Base-by-base conservation (phyloP, 2,329 filamentous ascomycete genomes). In the Fonsecaea nubica region DNA sequence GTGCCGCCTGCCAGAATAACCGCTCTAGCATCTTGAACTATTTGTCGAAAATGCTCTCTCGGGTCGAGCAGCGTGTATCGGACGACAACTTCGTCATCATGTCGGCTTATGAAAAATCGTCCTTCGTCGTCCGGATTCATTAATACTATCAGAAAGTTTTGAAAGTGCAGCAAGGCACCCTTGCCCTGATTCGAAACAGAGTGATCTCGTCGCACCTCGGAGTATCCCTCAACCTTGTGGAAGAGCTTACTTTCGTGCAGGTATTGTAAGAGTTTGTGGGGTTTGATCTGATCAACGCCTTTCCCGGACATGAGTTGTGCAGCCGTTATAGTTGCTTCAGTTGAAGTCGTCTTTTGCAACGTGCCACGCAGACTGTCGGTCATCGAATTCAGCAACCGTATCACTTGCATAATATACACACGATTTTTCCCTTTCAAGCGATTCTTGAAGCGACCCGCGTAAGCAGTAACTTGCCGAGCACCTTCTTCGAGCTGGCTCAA, bases 1-100 rank as follows among this genome's bases (percentile, higher is more conserved):
- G 95, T 99, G 25, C 95, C 95, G 65, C 95, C 95, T 0, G 93
- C 95, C 3, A 99, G 82, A 50, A 99, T 90, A 3, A 99, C 91
- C 1, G 94, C 92, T 65, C 93, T 86, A 0, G 95, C 92, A 68
- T 91, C 89, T 35, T 92, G 88, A 1, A 94, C 92, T 59, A 98
- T 90, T 10, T 93, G 91, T 7, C 90, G 90, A 78, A 99, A 98
- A 71, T 96, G 92, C 73, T 94, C 89, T 0, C 93, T 93, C 0
- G 95, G 94, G 36, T 97, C 95, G 0, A 99, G 86, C 4, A 99
- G 85, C 72, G 97, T 87, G 76, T 97, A 99, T 52, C 89, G 92
- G 12, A 98, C 80, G 25, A 85, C 82, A 18, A 92, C 82, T 36
- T 80, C 76, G 1, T 78, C 76, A 18, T 81, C 81, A 33, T 76